Evolutionary conservation across 768 basidiomycete genomes (phyloP), one percentile per base, ranked within the genome.

Genomic region (Pilatotrama ljubarskyi): DNA sequence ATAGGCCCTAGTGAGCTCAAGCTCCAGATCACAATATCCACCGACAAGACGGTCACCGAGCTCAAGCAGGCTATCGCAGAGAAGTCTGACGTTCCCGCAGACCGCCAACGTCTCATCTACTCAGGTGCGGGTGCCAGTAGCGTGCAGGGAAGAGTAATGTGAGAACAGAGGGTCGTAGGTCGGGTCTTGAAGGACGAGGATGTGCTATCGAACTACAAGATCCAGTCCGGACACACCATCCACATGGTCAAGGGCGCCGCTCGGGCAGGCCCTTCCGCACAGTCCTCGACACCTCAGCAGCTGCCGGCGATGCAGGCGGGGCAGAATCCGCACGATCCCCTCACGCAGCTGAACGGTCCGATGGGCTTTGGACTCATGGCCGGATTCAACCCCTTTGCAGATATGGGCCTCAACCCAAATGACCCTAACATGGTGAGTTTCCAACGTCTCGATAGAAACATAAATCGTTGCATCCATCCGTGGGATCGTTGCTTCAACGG

Each of bases 161-260:
- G 20, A 5, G 40, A 66, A 89, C 88, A 90, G 13, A 82, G 87
- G 64, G 89, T 91, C 78, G 88, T 86, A 66, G 48, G 71, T 64
- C 24, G 52, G 6, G 57, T 63, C 14, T 40, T 51, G 52, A 67
- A 93, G 87, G 92, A 93, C 65, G 93, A 96, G 50, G 94, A 98
- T 67, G 68, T 72, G 13, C 78, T 97, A 10, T 85, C 89, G 1
- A 78, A 80, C 8, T 97, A 97, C 83, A 96, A 97, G 80, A 94
- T 97, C 59, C 90, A 92, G 69, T 84, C 88, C 0, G 80, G 83
- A 3, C 91, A 97, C 71, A 95, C 93, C 0, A 85, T 95, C 41
- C 94, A 94, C 72, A 93, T 94, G 91, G 95, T 95, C 67, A 96
- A 95, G 72, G 91, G 92, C 22, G 86, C 83, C 10, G 80, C 87